These are phyloP conservation scores for Rostrohypoxylon terebratum DNA, from an alignment of 495 filamentous ascomycete genomes.

Conservation along the genomic window DNA sequence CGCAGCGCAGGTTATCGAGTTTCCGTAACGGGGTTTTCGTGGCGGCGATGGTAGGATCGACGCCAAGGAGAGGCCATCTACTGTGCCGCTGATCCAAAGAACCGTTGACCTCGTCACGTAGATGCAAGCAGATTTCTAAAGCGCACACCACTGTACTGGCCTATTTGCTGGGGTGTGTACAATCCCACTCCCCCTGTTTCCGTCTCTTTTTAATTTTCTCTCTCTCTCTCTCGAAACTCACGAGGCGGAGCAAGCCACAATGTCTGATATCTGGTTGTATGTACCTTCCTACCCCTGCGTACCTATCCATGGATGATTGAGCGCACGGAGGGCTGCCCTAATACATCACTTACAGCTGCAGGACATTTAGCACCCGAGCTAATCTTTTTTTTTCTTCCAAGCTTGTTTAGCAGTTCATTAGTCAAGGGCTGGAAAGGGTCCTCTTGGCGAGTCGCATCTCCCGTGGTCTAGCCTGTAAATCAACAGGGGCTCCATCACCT, in stretches of 20 bases:
- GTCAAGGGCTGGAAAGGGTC: slow-evolving; percentile 30
- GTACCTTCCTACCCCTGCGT: slow-evolving; percentile 43
- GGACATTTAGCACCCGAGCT: slow-evolving; percentile 35
- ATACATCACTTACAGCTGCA: slow-evolving; percentile 46
- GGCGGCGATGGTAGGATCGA: slow-evolving; percentile 45
- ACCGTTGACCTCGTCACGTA: slow-evolving; percentile 37
- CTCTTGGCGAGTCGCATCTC: slow-evolving; percentile 45
- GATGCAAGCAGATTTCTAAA: slow-evolving; percentile 35
- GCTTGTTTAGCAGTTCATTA: slow-evolving; percentile 16
- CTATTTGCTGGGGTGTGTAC: slow-evolving; percentile 22
- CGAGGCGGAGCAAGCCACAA: slow-evolving; percentile 46
- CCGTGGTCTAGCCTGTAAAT: slow-evolving; percentile 44
- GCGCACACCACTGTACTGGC: slow-evolving; percentile 30
- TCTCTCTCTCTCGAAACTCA: neutral
- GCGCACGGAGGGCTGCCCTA: slow-evolving; percentile 33
- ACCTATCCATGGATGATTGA: slow-evolving; percentile 12
- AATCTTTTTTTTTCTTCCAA: slow-evolving; percentile 31
- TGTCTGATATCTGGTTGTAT: slow-evolving; percentile 27
- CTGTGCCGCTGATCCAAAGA: slow-evolving; percentile 42
- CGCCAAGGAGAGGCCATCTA: slow-evolving; percentile 43
- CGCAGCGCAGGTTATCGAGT: slow-evolving; percentile 34
- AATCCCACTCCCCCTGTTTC: slow-evolving; percentile 25
- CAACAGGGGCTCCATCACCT: slow-evolving; percentile 33
- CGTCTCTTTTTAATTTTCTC: neutral
- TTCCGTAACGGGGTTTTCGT: slow-evolving; percentile 47